Conservation (phyloP, 768 basidiomycete genomes). For the Neoboletus brunneissimus region DNA sequence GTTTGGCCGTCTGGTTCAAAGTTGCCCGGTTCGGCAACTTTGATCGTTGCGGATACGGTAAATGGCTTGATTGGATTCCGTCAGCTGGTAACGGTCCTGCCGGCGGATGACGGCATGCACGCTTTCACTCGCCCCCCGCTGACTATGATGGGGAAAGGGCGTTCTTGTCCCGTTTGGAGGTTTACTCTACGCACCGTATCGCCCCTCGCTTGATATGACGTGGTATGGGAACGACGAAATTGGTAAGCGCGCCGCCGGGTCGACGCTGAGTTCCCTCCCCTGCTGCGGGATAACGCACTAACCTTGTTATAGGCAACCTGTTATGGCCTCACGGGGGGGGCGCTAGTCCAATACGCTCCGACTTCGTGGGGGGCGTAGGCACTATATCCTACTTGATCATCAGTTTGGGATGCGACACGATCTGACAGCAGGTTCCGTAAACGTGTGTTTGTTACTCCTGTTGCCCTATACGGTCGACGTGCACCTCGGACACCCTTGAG, state of each 20-base stretch:
- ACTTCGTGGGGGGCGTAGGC: background rate
- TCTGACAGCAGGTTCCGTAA: background rate
- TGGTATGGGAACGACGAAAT: background rate
- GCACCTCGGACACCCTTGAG: background rate
- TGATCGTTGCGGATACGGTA: background rate
- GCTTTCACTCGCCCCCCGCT: background rate
- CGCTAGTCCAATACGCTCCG: background rate
- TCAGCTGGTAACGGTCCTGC: background rate
- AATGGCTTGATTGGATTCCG: constrained; percentile 8
- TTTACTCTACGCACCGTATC: background rate
- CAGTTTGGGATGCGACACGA: background rate
- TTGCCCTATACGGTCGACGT: background rate
- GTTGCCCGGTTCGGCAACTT: constrained; percentile 4
- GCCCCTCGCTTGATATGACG: background rate
- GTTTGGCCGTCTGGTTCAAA: constrained; percentile 4
- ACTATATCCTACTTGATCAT: background rate
- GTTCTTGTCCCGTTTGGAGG: background rate
- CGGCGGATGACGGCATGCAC: background rate
- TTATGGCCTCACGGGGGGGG: background rate
- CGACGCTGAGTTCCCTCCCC: too few relatives aligned
- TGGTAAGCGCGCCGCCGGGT: background rate
- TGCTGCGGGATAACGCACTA: background rate
- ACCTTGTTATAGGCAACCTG: background rate
- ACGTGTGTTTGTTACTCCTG: background rate
- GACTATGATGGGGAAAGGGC: background rate